Evolutionary conservation across 2,329 filamentous ascomycete genomes (phyloP), one percentile per base, ranked within the genome.

Genomic region (Tetracladium maxilliforme): DNA sequence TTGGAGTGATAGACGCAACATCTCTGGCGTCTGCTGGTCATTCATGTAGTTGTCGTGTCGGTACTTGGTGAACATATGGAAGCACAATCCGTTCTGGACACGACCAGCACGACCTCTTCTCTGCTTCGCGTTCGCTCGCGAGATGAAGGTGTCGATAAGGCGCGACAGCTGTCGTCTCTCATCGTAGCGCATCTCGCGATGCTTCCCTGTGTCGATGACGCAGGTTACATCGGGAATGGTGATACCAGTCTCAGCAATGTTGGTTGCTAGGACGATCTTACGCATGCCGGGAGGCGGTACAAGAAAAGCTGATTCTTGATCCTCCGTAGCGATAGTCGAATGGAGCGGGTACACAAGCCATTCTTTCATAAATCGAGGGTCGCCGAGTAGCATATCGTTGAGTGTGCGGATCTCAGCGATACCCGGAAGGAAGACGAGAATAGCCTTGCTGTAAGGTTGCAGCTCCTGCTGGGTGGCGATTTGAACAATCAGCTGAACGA

Each of bases 141-240:
- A 93, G 34, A 98, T 92, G 47, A 95, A 98, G 0, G 84, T 84
- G 46, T 95, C 87, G 17, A 93, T 77, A 12, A 98, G 64, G 13
- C 82, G 70, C 2, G 87, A 95, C 17, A 98, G 61, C 43, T 98
- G 90, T 29, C 84, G 68, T 28, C 81, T 71, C 53, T 98, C 90
- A 43, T 98, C 87, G 40, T 92, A 95, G 15, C 87, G 65, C 87
- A 94, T 94, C 49, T 93, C 87, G 36, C 92, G 84, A 50, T 95
- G 87, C 49, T 93, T 95, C 29, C 90, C 90, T 1, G 84, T 86
- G 48, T 98, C 90, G 30, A 98, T 79, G 22, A 98, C 90, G 39
- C 86, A 93, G 1, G 90, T 95, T 16, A 98, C 82, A 45, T 98
- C 90, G 2, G 90, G 90, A 36, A 98, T 98, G 0, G 90, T 98